phyloP scores from a whole-genome alignment of 768 basidiomycete species.

The Calvatia gigantea region DNA sequence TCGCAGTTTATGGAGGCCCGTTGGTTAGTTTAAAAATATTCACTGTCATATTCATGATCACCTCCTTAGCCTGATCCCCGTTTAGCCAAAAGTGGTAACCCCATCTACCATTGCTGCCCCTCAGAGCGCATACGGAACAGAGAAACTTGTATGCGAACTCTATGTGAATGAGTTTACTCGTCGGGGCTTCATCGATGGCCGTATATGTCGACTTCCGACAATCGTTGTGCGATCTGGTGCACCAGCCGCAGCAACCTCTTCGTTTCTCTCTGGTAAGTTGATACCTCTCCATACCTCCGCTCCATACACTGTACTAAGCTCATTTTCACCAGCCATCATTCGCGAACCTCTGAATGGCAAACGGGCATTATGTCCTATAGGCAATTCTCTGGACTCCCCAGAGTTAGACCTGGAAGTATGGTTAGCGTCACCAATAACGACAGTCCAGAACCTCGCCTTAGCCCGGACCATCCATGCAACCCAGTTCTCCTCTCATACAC shows the following conservation, averaged over 20 bases:
- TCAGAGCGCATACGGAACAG: constrained; percentile 53
- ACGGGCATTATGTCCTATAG: constrained; percentile 50
- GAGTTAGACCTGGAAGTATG: constrained; percentile 46
- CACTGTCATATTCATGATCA: background rate
- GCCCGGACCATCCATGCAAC: constrained; percentile 42
- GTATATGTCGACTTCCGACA: constrained; percentile 58
- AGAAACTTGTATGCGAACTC: constrained; percentile 52
- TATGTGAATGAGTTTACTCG: constrained; percentile 62
- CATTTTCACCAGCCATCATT: constrained; percentile 39
- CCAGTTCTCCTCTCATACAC: constrained; percentile 38
- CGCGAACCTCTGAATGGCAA: constrained; percentile 54
- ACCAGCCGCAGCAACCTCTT: constrained; percentile 51
- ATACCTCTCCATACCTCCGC: background rate
- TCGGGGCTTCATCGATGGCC: constrained; percentile 54
- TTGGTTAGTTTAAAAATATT: constrained; percentile 24
- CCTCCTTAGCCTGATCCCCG: background rate
- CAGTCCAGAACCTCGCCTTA: constrained; percentile 49
- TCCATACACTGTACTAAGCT: background rate
- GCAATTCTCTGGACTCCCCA: constrained; percentile 38
- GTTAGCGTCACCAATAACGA: constrained; percentile 49
- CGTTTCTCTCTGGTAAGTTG: constrained; percentile 50
- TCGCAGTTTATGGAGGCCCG: constrained; percentile 62
- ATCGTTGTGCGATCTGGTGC: constrained; percentile 54
- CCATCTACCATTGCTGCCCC: constrained; percentile 51
- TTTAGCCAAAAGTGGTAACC: constrained; percentile 38